Evolutionary conservation across 2,329 filamentous ascomycete species (phyloP), one percentile per base, ranked within the genome.

Genomic region (Colletotrichum sp.): DNA sequence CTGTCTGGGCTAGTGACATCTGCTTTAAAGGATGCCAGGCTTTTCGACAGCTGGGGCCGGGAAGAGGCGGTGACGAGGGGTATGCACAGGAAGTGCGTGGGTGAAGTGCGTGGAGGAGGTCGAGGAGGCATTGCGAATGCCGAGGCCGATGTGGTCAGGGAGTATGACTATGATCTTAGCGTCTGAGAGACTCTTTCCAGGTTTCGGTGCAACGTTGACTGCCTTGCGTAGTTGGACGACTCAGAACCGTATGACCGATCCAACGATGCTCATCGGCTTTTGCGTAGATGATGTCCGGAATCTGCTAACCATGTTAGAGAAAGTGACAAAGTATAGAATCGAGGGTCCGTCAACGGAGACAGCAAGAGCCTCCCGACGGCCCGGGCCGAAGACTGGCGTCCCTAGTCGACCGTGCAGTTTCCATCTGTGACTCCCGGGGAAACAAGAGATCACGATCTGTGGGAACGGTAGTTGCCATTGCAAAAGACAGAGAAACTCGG

Each of bases 71-170:
- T 95, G 65, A 93, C 87, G 8, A 98, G 90, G 2, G 96, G 94
- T 68, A 96, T 87, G 83, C 93, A 95, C 63, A 96, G 87, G 81
- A 96, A 96, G 84, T 96, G 95, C 6, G 94, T 96, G 28, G 92
- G 88, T 13, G 85, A 84, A 10, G 87, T 84, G 75, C 77, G 82
- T 65, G 81, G 80, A 5, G 75, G 71, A 10, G 87, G 84, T 72
- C 77, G 82, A 64, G 80, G 80, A 71, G 86, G 82, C 85, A 86
- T 87, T 48, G n/a, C n/a, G 43, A 21, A 48, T n/a, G 43, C 21
- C n/a, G 43, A 13, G 6, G n/a, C 43, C n/a, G 18, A 21, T 7
- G 10, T 21, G 43, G n/a, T 48, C 43, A 30, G 43, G 78, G 71
- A 65, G 12, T n/a, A 28, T 67, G 24, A 28, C 14, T n/a, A n/a